Evolutionary conservation across 2,329 filamentous ascomycete genomes (phyloP), one percentile per base, ranked within the genome.

Genomic region (Cadophora sp.): DNA sequence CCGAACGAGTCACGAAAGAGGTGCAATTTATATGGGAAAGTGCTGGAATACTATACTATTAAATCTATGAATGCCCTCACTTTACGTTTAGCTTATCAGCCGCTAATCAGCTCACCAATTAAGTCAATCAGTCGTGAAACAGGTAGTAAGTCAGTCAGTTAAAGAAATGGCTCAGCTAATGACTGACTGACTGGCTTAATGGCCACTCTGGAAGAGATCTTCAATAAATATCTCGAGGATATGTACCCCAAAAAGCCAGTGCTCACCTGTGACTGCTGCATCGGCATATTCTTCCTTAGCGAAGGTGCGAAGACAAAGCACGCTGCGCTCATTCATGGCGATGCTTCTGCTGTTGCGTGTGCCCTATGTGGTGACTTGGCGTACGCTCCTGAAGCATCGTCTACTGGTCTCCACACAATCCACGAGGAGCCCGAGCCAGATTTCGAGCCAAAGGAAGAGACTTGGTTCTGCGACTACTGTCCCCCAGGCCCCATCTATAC

Each of bases 1-100:
- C 47, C 48, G 63, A 67, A 68, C 65, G n/a, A 65, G 65, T 58
- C 53, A 69, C 51, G 58, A 68, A 66, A 64, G 27, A 30, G 27
- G 27, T 30, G 27, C 27, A 30, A 30, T 30, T 30, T 30, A 6
- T 30, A 30, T 30, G 27, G 27, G 27, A 30, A 30, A 30, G 27
- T 30, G 27, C 27, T 30, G 27, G 27, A 30, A 30, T 30, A 6
- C 27, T 30, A 6, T 30, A 30, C 27, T 30, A 30, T 30, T 30
- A 30, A 30, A 30, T 30, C 27, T 30, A 30, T 30, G 27, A 30
- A 30, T 30, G 27, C 27, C 27, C 27, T 30, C 27, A 30, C 27
- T 30, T 30, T 30, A 30, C 27, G 27, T 30, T 30, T 30, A 30
- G 27, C 27, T 30, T 30, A 30, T 30, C 27, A 30, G 27, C 27